Evolutionary conservation across 192 early-diverging fungal species (phyloP).

Genomic region (Oehlia diaphana): DNA sequence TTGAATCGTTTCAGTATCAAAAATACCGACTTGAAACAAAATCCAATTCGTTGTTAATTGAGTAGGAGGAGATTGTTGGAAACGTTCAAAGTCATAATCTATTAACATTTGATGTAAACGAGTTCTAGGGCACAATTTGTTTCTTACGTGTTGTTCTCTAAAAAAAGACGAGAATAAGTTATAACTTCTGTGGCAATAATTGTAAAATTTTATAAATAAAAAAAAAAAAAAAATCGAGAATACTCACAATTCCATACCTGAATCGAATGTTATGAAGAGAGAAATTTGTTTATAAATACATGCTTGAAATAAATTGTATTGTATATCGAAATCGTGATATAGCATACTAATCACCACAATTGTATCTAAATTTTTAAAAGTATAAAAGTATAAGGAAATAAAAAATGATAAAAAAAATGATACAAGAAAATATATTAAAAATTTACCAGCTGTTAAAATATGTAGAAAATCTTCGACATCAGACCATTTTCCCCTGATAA

Average conservation of each 20-base stretch:
- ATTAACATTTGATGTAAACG: background rate
- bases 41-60: background rate
- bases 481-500: no score
- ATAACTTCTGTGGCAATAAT: no score
- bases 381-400: no score
- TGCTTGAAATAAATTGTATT: background rate
- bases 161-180: background rate
- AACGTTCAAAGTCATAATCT: background rate
- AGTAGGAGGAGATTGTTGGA: background rate
- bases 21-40: constrained; percentile 4
- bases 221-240: no score
- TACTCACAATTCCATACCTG: constrained; percentile 1
- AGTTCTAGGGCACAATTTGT: background rate
- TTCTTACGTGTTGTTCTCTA: background rate
- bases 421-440: no score
- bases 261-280: background rate
- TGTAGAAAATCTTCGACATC: no score
- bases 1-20: background rate
- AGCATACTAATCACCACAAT: background rate
- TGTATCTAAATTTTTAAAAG: background rate
- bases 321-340: background rate
- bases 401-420: no score
- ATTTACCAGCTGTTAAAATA: no score
- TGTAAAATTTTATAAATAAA: no score
- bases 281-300: background rate